A percentile compares a stretch with the other conserved stretches of the same genome.
Conservation (phyloP, 2,329 filamentous ascomycete species). For the Penicillium sp. region DNA sequence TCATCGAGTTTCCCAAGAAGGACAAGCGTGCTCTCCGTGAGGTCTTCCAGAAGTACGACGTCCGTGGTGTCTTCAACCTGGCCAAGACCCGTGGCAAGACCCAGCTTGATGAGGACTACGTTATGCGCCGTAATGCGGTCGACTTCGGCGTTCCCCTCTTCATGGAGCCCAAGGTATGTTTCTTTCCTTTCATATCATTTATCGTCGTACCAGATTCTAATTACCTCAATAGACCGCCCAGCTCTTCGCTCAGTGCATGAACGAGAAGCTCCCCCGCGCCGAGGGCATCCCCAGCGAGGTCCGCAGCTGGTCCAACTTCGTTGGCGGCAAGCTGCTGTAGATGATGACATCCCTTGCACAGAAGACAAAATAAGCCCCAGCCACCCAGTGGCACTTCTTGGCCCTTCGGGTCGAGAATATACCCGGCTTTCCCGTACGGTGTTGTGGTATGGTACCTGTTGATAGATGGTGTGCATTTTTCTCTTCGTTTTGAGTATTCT, state of each 20-base stretch:
- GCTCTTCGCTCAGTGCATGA: constrained; percentile 96
- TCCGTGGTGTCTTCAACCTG: constrained; percentile 93
- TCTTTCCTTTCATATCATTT: too few species aligned
- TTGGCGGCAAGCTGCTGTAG: constrained; percentile 63
- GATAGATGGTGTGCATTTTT: constrained; percentile 32
- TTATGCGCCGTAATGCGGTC: constrained; percentile 96
- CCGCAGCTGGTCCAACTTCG: constrained; percentile 91
- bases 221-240: constrained; percentile 70
- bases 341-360: constrained; percentile 18
- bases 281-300: constrained; percentile 91
- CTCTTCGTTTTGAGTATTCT: constrained; percentile 11
- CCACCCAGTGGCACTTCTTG: not conserved
- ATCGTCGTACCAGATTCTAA: not conserved
- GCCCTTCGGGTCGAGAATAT: not conserved
- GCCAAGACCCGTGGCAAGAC: constrained; percentile 80
- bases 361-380: constrained; percentile 7
- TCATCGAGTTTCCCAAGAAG: constrained; percentile 94
- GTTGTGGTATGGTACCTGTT: constrained; percentile 30
- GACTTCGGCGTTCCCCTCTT: constrained; percentile 97
- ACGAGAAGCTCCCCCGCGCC: constrained; percentile 83
- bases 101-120: constrained; percentile 88
- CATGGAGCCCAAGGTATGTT: constrained; percentile 91
- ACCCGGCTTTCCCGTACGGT: constrained; percentile 16
- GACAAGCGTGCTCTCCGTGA: constrained; percentile 94
- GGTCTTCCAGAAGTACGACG: constrained; percentile 95